Conservation (phyloP, 306 rosid species). For the Castanospermum australe region DNA sequence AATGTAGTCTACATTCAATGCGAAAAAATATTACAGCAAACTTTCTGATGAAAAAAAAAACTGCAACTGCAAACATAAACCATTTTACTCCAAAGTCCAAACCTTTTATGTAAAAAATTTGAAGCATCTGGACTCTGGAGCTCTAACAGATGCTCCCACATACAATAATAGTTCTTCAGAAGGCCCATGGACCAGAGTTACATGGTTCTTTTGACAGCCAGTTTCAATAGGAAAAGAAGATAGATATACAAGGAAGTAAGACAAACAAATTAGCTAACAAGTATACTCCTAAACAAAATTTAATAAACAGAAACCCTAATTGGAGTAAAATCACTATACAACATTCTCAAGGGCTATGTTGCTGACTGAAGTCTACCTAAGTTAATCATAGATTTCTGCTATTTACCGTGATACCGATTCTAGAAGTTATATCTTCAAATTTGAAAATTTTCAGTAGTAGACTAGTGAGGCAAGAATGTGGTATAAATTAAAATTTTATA, state of each 20-base stretch:
- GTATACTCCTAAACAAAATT: not conserved
- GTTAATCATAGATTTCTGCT: not conserved
- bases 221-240: slow-evolving; percentile 9
- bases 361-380: not conserved
- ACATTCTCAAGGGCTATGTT: not conserved
- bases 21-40: not conserved
- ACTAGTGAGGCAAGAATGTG: not conserved
- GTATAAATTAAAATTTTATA: not conserved
- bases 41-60: not conserved
- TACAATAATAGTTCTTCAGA: not conserved
- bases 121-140: slow-evolving; percentile 10
- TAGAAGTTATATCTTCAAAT: not conserved
- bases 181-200: not conserved
- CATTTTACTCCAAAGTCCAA: slow-evolving; percentile 3
- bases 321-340: too few species aligned
- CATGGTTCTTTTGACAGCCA: not conserved
- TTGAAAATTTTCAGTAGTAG: not conserved
- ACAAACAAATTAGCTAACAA: not conserved
- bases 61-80: not conserved
- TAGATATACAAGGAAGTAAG: not conserved
- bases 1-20: not conserved
- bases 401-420: not conserved
- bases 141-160: not conserved
- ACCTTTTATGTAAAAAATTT: not conserved
- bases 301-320: not conserved